phyloP scores from a whole-genome alignment of 1,284 basidiomycete genomes.

The Cerioporus squamosus region DNA sequence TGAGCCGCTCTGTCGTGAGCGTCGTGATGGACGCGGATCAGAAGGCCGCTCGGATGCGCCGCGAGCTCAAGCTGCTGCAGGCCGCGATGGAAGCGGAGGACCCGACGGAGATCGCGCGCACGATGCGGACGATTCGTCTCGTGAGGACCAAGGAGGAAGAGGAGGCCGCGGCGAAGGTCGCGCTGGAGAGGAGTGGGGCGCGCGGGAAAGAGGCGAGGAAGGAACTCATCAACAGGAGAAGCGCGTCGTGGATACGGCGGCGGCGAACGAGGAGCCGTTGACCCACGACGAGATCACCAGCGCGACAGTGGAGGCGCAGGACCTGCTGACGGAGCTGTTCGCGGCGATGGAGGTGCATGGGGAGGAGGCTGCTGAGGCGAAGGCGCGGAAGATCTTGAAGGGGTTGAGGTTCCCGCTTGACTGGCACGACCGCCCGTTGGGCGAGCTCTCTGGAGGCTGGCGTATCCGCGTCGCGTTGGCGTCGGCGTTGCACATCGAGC shows the following conservation, averaged over 20 bases:
- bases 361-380: conserved; percentile 49
- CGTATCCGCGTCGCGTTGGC: conserved; percentile 73
- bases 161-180: conserved; percentile 55
- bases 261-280: conserved; percentile 12
- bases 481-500: conserved; percentile 76
- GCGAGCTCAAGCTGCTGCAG: conserved; percentile 21
- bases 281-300: conserved; percentile 23
- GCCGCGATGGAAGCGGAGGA: conserved; percentile 22
- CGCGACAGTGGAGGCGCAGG: conserved; percentile 20
- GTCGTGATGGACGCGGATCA: conserved; percentile 23
- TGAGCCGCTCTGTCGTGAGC: conserved; percentile 18
- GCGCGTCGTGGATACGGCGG: conserved; percentile 36
- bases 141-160: conserved; percentile 42
- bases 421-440: conserved; percentile 52
- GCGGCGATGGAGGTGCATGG: conserved; percentile 21
- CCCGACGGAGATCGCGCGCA: conserved; percentile 19
- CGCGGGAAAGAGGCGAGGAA: conserved; percentile 55
- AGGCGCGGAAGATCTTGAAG: conserved; percentile 59
- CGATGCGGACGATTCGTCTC: conserved; percentile 22
- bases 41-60: conserved; percentile 15
- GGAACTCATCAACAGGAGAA: conserved; percentile 52
- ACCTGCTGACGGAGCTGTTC: conserved; percentile 21
- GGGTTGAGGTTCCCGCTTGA: conserved; percentile 68
- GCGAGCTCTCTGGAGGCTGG: conserved; percentile 72
- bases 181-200: conserved; percentile 60